Evolutionary conservation across 2,329 filamentous ascomycete species (phyloP), one percentile per base, ranked within the genome.

Genomic region (Fusarium succisae): DNA sequence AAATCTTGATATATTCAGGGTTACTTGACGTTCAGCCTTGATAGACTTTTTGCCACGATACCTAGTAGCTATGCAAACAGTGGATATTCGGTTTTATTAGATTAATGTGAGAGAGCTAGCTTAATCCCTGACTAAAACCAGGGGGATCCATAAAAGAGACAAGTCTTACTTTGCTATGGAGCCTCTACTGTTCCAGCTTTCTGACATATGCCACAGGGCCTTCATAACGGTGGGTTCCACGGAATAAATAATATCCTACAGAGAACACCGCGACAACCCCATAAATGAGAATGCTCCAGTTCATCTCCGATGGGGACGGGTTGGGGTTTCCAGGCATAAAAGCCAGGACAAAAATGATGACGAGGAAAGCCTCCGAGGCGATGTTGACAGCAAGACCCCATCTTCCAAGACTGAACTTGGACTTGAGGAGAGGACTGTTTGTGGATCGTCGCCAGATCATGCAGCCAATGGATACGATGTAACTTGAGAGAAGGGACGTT

Each of bases 361-460:
- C 8, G 3, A 77, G 63, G 26, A 77, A 77, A 1, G 37, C 70
- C 4, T 74, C 75, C 0, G 75, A 77, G 24, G 50, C 53, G 5
- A 77, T 70, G n/a, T 77, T 77, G 0, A 76, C 51, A 10, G 55
- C 13, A 10, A 77, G 57, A 10, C 75, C 75, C 73, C 73, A 77
- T 32, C 43, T 17, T 0, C 75, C 75, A 7, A 77, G 51, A 1
- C 41, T 70, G 26, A 77, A 74, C 53, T 77, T 77, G 20, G 75
- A 57, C 4, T 47, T 56, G 1, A 77, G 41, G 6, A 77, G 75
- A 0, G 63, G 70, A 14, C 35, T 70, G 0, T 73, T 60, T 0
- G 75, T 74, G 4, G 63, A 74, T 43, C 75, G 55, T 24, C 75
- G 43, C 75, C 75, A 77, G 35, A 76, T 70, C 75, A 77, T 77